These are phyloP conservation scores for Phytophthora hybrid DNA, from an alignment of 352 stramenopile species.

Conservation along the genomic window DNA sequence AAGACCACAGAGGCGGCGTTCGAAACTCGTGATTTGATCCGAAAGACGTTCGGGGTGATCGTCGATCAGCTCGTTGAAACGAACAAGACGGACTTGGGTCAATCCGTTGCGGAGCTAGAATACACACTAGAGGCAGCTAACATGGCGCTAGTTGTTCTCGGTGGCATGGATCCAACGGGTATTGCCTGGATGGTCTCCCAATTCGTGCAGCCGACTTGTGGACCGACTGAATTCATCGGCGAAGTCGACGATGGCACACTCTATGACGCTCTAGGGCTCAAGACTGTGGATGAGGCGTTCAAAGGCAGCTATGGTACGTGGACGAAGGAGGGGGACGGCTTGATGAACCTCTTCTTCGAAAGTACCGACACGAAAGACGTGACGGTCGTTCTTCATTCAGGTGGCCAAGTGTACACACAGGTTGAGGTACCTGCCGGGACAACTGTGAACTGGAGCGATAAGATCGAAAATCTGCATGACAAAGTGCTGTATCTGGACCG, in stretches of 20 bases:
- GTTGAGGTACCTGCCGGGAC: slow-evolving; percentile 23
- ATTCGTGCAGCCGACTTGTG: slow-evolving; percentile 52
- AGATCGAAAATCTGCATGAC: slow-evolving; percentile 34
- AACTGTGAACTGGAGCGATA: slow-evolving; percentile 29
- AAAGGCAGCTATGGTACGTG: slow-evolving; percentile 45
- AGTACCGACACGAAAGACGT: slow-evolving; percentile 38
- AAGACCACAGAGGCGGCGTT: slow-evolving; percentile 35
- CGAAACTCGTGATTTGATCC: slow-evolving; percentile 39
- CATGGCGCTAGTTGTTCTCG: slow-evolving; percentile 42
- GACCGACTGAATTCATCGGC: slow-evolving; percentile 33
- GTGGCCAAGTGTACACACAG: slow-evolving; percentile 26
- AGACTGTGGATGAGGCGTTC: slow-evolving; percentile 42
- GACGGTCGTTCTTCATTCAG: slow-evolving; percentile 42
- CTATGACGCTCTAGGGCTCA: slow-evolving; percentile 40
- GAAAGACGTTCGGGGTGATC: slow-evolving; percentile 38
- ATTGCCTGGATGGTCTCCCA: slow-evolving; percentile 49
- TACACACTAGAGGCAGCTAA: slow-evolving; percentile 46
- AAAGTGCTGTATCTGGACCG: slow-evolving; percentile 67
- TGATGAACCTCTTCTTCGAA: slow-evolving; percentile 37
- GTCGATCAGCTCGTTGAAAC: slow-evolving; percentile 39
- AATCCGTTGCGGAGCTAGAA: slow-evolving; percentile 26
- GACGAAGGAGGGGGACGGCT: slow-evolving; percentile 43
- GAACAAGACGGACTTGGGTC: slow-evolving; percentile 26
- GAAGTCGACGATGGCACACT: slow-evolving; percentile 48
- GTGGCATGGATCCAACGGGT: slow-evolving; percentile 48